phyloP scores from a whole-genome alignment of 768 basidiomycete genomes.

The Hydnum rufescens region DNA sequence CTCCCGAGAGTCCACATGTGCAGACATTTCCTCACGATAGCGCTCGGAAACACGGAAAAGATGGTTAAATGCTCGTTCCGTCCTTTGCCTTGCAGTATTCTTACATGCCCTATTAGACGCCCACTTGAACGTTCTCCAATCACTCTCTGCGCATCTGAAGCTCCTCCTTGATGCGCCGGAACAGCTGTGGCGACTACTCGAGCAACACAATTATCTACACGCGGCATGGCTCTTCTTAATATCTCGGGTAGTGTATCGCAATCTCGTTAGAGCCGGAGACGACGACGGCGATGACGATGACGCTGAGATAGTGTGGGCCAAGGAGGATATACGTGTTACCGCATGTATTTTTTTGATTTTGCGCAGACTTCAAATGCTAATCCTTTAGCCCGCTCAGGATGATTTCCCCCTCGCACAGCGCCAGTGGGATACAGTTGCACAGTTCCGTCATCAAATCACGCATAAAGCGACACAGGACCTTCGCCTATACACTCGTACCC shows the following conservation, averaged over 20 bases:
- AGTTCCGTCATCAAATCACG: conserved; percentile 74
- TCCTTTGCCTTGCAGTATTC: neutral
- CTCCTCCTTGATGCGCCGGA: conserved; percentile 84
- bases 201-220: conserved; percentile 54
- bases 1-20: neutral
- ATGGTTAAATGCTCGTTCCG: neutral
- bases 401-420: conserved; percentile 79
- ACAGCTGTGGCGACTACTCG: conserved; percentile 73
- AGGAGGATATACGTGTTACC: conserved; percentile 34
- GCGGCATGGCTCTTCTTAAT: conserved; percentile 81
- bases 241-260: conserved; percentile 65
- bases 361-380: neutral
- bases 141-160: conserved; percentile 75
- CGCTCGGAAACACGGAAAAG: no score
- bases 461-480: conserved; percentile 74
- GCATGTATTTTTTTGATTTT: conserved; percentile 21
- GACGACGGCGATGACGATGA: conserved; percentile 33
- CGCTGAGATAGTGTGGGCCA: conserved; percentile 29
- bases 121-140: conserved; percentile 46
- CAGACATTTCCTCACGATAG: neutral
- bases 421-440: conserved; percentile 81
- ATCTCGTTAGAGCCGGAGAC: conserved; percentile 41
- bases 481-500: conserved; percentile 33
- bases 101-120: conserved; percentile 23
- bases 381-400: conserved; percentile 25